Evolutionary conservation across 139 green algal genomes (phyloP), one percentile per base, ranked within the genome.

Genomic region (Tetradesmus lagerheimii): DNA sequence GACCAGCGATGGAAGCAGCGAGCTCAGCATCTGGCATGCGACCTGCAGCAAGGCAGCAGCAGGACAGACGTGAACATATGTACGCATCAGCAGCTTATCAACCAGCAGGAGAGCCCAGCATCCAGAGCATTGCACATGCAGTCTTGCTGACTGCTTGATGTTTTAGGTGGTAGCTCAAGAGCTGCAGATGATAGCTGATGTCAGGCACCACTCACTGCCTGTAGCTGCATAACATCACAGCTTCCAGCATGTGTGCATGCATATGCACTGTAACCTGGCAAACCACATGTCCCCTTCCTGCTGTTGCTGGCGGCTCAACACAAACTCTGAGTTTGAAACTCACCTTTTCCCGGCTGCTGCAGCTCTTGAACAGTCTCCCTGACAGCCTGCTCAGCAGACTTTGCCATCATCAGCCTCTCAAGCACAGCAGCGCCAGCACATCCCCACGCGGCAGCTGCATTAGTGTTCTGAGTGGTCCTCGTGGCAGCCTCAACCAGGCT

Each of bases 391-490:
- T 82, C 82, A 25, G 92, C 88, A 15, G 1, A 8, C 29, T 27
- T 14, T 2, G 50, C 27, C 80, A 87, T 29, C 82, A 86, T 34
- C 75, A 95, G 15, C 11, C 8, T 38, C 87, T 95, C 93, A 79
- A 96, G 84, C n/a, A 96, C 85, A 16, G 82, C 80, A 0, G 94
- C 93, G 8, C 90, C 94, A 20, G 86, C 91, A 53, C 67, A 89
- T 11, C 85, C 94, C 91, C 92, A 95, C 1, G 92, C 92, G 34
- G 85, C 88, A 0, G 94, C 94, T 11, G 88, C 89, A 37, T 93
- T 91, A 41, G 88, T 93, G 87, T 96, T 93, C 85, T 96, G 94
- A 0, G 94, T 96, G 5, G 92, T 87, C 0, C 94, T 91, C 4
- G 93, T 94, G 0, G 89, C 90, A 37, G 89, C 87, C 76, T 90